Conservation (phyloP, 169 alveolate species). For the Plasmodium blacklocki region DNA sequence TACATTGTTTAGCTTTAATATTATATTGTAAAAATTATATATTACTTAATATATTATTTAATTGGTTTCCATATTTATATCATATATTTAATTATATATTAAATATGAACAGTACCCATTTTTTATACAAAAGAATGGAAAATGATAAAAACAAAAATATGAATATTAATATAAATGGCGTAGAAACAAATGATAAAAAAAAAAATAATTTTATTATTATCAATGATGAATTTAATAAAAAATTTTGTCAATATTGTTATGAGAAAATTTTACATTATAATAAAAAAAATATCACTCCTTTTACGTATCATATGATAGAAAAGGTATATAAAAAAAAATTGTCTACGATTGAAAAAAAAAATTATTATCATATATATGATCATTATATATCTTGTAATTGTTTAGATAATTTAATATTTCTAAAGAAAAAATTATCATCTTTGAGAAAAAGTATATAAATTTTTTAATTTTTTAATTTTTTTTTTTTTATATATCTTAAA, state of each 20-base stretch:
- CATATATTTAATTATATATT: conserved; percentile 67
- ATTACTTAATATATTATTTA: conserved; percentile 44
- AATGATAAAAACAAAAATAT: background rate
- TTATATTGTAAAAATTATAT: conserved; percentile 75
- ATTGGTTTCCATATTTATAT: conserved; percentile 52
- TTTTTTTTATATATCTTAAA: conserved; percentile 1
- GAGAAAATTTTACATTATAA: conserved; percentile 47
- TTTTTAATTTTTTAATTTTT: conserved; percentile 1
- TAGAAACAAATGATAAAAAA: background rate
- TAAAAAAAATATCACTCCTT: conserved; percentile 33
- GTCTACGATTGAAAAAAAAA: background rate
- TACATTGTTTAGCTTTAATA: conserved; percentile 71
- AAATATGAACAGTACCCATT: conserved; percentile 68
- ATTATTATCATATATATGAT: conserved; percentile 30
- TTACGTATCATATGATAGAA: conserved; percentile 14
- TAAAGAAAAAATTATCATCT: conserved; percentile 22
- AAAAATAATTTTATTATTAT: conserved; percentile 6
- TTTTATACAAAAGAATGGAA: conserved; percentile 30
- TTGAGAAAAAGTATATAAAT: conserved; percentile 51
- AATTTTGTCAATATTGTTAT: conserved; percentile 71
- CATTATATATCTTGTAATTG: conserved; percentile 72
- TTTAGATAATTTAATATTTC: conserved; percentile 36
- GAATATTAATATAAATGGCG: background rate
- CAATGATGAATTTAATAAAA: conserved; percentile 39
- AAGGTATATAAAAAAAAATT: conserved; percentile 46